Evolutionary conservation across 1,284 basidiomycete genomes (phyloP), one percentile per base, ranked within the genome.

Genomic region (Mycosarcoma maydis): DNA sequence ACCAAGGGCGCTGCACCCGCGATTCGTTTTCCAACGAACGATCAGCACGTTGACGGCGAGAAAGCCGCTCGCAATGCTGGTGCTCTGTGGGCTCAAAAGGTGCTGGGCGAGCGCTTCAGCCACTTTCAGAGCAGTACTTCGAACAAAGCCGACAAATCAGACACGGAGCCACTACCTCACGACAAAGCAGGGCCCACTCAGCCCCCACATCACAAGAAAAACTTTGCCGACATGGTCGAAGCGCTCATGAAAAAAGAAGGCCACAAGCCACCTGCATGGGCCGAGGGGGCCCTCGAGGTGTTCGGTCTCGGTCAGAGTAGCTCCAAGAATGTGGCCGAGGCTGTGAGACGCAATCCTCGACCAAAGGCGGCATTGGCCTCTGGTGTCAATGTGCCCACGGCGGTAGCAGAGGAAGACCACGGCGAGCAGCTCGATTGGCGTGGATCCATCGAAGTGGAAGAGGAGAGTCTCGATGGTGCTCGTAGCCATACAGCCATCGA

Each of bases 241-340:
- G 57, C 71, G 14, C 37, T 77, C 14, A 78, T 77, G 75, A 71
- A 60, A 51, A 78, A 73, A 53, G 76, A 78, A 48, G 76, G 76
- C 32, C 60, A 72, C 42, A 72, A 73, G 39, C 75, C 76, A 8
- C 57, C 44, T 9, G 69, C 69, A 1, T 78, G 76, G 76, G 73
- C 76, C n/a, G 76, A 77, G 22, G 76, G 76, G 5, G 76, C 76
- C 8, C 56, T 78, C 27, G 76, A 78, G 27, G 72, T 73, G 20
- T 76, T 78, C 36, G 76, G 76, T 19, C 61, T 77, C 11, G 76
- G 76, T 4, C 75, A 62, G 36, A 74, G 71, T 39, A 71, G 65
- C 36, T 61, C 61, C 43, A 55, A 71, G 37, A 78, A 78, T 34
- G 76, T 78, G 8, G 73, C 71, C 2, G 57, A 77, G 36, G 76